Conservation (phyloP, 2,329 filamentous ascomycete genomes). For the Monosporascus sp. region DNA sequence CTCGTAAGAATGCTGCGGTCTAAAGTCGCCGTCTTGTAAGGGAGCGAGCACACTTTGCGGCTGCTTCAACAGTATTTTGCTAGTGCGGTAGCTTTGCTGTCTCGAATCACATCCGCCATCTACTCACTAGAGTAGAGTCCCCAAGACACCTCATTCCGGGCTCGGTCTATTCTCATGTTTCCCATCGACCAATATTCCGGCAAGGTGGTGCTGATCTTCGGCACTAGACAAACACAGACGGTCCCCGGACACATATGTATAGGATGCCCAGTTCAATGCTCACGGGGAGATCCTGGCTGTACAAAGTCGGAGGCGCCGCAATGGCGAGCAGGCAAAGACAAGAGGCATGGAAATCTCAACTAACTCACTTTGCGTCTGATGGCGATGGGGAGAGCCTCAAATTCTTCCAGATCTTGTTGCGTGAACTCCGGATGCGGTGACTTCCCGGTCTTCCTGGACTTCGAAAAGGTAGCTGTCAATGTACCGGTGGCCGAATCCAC, state of each 20-base stretch:
- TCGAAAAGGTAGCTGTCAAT: not conserved
- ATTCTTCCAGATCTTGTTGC: slow-evolving; percentile 36
- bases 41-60: too few relatives aligned
- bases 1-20: too few relatives aligned
- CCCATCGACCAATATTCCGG: not conserved
- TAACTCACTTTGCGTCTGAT: slow-evolving; percentile 45
- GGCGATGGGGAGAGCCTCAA: slow-evolving; percentile 44
- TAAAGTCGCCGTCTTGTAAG: too few relatives aligned
- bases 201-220: not conserved
- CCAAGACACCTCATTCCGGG: not conserved
- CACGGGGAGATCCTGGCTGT: too few relatives aligned
- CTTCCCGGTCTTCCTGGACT: slow-evolving; percentile 7
- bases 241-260: not conserved
- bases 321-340: not conserved
- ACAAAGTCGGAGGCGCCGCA: too few relatives aligned
- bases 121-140: not conserved
- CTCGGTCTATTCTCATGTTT: not conserved
- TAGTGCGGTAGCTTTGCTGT: too few relatives aligned
- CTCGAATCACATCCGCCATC: not conserved
- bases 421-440: slow-evolving; percentile 27
- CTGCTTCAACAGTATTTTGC: too few relatives aligned
- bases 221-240: not conserved
- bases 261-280: not conserved
- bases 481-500: too few relatives aligned
- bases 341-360: slow-evolving; percentile 1